phyloP scores from a whole-genome alignment of 352 stramenopile genomes.

The Halophytophthora polymorphica region DNA sequence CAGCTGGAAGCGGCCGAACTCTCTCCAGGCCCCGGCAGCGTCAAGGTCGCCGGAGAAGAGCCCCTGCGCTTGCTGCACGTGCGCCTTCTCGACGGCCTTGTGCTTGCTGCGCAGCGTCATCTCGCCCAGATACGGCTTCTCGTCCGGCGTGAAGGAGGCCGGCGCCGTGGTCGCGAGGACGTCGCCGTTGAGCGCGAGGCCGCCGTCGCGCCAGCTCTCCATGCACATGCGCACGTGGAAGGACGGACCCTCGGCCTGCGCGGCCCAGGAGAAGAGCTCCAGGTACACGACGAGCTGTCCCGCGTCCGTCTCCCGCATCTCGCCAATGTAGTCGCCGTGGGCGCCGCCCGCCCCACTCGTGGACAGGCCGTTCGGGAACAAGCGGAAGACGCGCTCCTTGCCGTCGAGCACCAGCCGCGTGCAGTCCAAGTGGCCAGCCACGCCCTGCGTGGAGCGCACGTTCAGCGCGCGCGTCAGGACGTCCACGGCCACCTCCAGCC shows the following conservation, averaged over 20 bases:
- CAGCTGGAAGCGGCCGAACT: conserved; percentile 33
- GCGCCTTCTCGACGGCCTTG: conserved; percentile 29
- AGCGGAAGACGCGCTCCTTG: conserved; percentile 55
- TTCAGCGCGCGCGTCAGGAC: conserved; percentile 35
- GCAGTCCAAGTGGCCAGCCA: conserved; percentile 31
- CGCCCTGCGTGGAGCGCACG: conserved; percentile 25
- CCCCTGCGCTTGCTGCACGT: conserved; percentile 13
- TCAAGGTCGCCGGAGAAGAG: background rate
- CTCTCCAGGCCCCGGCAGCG: conserved; percentile 16
- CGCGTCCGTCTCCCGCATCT: conserved; percentile 43
- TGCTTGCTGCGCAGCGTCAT: conserved; percentile 50
- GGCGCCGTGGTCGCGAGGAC: conserved; percentile 31
- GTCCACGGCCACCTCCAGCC: conserved; percentile 38
- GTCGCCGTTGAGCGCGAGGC: conserved; percentile 45
- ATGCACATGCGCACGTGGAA: conserved; percentile 45
- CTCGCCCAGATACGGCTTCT: conserved; percentile 40
- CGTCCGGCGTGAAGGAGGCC: conserved; percentile 31
- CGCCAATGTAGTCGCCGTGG: conserved; percentile 63
- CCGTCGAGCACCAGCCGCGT: conserved; percentile 55
- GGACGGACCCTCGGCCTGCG: conserved; percentile 20
- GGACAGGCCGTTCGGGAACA: conserved; percentile 51
- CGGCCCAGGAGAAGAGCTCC: conserved; percentile 46
- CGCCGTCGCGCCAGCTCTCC: conserved; percentile 36
- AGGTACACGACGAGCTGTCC: conserved; percentile 45
- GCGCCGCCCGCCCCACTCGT: conserved; percentile 36